Percentiles rank a stretch among this genome's conserved stretches.
These are phyloP conservation scores for Flaveria sonorensis DNA, from an alignment of 129 eudicot species.

Conservation along the genomic window DNA sequence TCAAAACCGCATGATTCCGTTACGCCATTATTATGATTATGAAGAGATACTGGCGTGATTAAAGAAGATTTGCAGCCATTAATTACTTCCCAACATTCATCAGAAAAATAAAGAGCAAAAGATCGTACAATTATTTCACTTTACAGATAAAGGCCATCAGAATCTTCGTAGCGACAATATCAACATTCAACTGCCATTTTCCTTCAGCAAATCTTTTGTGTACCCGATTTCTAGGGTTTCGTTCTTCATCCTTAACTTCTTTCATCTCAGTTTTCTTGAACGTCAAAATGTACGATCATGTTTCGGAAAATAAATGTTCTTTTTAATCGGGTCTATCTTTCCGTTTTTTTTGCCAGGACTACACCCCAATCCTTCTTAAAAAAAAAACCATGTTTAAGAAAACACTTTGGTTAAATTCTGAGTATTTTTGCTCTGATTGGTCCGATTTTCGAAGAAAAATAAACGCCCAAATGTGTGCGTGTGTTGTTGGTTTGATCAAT, in stretches of 20 bases:
- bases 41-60: constrained; percentile 48
- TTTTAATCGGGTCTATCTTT: too few species aligned
- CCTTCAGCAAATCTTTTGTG: constrained; percentile 28
- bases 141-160: constrained; percentile 24
- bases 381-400: too few species aligned
- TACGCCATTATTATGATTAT: constrained; percentile 45
- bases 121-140: constrained; percentile 1
- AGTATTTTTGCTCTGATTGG: background rate
- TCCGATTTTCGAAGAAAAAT: constrained; percentile 11
- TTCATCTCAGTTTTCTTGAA: too few species aligned
- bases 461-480: background rate
- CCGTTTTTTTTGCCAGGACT: too few species aligned
- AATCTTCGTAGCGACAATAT: constrained; percentile 14
- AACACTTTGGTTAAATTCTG: too few species aligned
- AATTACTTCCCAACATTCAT: background rate
- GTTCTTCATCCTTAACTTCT: background rate
- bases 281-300: too few species aligned
- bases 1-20: background rate
- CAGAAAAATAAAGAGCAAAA: background rate
- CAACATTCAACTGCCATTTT: constrained; percentile 42
- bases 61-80: constrained; percentile 29
- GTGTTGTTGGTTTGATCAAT: constrained; percentile 20
- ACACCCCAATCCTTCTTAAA: too few species aligned
- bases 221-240: constrained; percentile 36
- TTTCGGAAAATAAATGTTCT: too few species aligned